These are phyloP conservation scores for Erodium chrysanthum DNA, from an alignment of 441 rosid genomes.

Conservation along the genomic window DNA sequence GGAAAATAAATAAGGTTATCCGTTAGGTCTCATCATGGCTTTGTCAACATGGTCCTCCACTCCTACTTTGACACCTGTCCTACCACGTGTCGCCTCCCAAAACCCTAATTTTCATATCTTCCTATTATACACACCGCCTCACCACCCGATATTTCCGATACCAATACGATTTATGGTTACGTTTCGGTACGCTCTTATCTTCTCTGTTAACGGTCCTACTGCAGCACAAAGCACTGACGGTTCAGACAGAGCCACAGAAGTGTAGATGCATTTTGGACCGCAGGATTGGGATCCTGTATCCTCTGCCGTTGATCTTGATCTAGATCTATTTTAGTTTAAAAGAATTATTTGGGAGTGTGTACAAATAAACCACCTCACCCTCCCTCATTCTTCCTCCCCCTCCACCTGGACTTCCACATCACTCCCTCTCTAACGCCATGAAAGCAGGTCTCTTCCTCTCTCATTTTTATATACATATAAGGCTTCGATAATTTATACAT, in stretches of 20 bases:
- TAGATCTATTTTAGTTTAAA: not conserved
- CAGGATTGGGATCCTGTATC: too few species aligned
- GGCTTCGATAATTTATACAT: too few species aligned
- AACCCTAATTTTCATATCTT: not conserved
- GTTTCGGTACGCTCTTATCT: too few species aligned
- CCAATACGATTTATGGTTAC: too few species aligned
- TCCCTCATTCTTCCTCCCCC: not conserved
- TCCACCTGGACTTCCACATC: constrained; percentile 56
- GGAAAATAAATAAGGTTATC: not conserved
- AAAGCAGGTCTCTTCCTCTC: constrained; percentile 28
- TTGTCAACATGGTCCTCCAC: not conserved
- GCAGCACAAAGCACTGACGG: too few species aligned
- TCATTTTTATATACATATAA: not conserved
- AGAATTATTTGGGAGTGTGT: constrained; percentile 2
- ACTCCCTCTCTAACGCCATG: constrained; percentile 27
- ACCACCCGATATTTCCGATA: too few species aligned
- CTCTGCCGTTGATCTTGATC: not conserved
- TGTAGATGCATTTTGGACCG: too few species aligned
- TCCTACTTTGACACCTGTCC: not conserved
- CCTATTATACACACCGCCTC: too few species aligned
- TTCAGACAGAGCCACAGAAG: too few species aligned
- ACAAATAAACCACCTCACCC: not conserved
- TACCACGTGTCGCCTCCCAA: not conserved
- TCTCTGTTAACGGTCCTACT: too few species aligned
- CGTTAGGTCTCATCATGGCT: not conserved